Percentiles rank a stretch among this genome's conserved stretches.
Conservation (phyloP, 192 early-diverging fungal species). For the Entrophospora sp. region DNA sequence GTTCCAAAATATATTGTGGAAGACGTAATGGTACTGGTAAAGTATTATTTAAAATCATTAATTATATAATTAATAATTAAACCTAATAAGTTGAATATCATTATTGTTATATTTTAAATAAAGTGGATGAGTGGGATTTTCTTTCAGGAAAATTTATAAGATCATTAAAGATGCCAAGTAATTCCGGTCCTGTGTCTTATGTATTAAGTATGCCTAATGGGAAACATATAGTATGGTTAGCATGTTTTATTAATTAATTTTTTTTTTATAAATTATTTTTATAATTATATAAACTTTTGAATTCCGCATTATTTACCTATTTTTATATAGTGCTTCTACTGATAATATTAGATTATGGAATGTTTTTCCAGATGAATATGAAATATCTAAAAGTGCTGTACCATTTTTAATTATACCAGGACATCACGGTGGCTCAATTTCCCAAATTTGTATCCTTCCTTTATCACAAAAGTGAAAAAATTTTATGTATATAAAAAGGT, state of each 20-base stretch:
- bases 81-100: not conserved
- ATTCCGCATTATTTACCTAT: not conserved
- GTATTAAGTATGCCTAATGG: constrained; percentile 71
- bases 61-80: not conserved
- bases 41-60: not conserved
- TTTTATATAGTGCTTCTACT: constrained; percentile 60
- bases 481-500: not conserved
- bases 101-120: not conserved
- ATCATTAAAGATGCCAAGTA: constrained; percentile 71
- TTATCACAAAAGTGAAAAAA: not conserved
- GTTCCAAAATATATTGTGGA: constrained; percentile 70
- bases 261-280: not conserved
- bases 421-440: constrained; percentile 83
- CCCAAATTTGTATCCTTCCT: constrained; percentile 47
- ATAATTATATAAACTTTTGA: not conserved
- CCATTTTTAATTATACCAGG: constrained; percentile 93
- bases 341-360: constrained; percentile 95
- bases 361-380: constrained; percentile 36
- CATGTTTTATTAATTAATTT: not conserved
- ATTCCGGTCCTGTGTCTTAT: constrained; percentile 80
- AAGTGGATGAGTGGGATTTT: constrained; percentile 88
- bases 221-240: constrained; percentile 75
- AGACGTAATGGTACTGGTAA: constrained; percentile 76
- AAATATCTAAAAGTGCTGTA: constrained; percentile 38
- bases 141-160: constrained; percentile 53